phyloP scores from a whole-genome alignment of 2,329 filamentous ascomycete species.

The Diaporthe citriasiana region DNA sequence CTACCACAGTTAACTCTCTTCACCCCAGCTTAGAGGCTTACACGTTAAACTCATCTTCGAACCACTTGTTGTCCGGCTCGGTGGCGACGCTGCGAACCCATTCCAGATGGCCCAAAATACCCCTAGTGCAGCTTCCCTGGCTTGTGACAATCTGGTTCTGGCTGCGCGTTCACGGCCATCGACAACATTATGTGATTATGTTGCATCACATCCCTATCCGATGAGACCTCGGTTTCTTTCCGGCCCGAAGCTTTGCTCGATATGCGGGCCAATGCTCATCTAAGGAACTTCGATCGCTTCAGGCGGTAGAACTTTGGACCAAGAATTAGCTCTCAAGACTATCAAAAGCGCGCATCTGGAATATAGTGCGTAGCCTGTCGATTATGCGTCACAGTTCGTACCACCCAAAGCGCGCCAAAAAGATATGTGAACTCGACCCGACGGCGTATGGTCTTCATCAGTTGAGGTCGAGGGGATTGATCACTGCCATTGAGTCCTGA shows the following conservation, averaged over 20 bases:
- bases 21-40: no score
- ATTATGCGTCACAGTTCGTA: not conserved
- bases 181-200: not conserved
- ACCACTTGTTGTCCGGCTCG: no score
- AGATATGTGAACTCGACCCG: conserved; percentile 12
- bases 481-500: not conserved
- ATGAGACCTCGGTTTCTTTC: not conserved
- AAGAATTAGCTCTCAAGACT: not conserved
- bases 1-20: no score
- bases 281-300: not conserved
- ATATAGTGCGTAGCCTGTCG: not conserved
- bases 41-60: no score
- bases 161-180: no score
- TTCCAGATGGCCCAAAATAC: no score
- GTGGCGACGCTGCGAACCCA: no score
- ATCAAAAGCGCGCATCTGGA: not conserved
- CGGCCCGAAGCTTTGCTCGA: not conserved
- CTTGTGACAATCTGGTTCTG: no score
- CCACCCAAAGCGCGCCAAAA: conserved; percentile 11
- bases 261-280: not conserved
- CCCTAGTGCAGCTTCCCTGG: no score
- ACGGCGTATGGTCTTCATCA: not conserved
- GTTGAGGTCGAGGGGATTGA: not conserved
- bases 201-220: not conserved
- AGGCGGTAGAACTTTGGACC: conserved; percentile 7